phyloP scores from a whole-genome alignment of 805 yeast genomes.

The Teunomyces tritomae region DNA sequence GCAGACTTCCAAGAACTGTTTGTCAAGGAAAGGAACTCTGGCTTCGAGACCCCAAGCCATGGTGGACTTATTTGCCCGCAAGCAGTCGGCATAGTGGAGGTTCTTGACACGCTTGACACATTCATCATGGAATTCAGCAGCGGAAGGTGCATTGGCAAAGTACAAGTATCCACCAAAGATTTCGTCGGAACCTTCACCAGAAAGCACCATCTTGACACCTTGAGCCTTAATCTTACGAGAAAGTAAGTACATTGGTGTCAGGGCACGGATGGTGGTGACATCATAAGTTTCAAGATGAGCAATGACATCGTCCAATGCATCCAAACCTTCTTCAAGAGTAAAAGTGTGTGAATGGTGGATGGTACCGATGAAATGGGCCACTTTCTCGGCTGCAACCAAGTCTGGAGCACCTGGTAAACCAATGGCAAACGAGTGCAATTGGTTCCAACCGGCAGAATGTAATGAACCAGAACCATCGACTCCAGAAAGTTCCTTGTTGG shows the following conservation, averaged over 20 bases:
- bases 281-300: constrained; percentile 96
- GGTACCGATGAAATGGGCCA: constrained; percentile 93
- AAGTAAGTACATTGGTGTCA: constrained; percentile 96
- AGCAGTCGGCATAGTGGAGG: constrained; percentile 95
- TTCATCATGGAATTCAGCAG: constrained; percentile 92
- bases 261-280: constrained; percentile 98
- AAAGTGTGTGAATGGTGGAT: constrained; percentile 97
- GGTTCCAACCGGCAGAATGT: constrained; percentile 72
- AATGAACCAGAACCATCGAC: constrained; percentile 86
- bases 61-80: constrained; percentile 98
- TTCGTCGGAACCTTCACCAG: constrained; percentile 99
- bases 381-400: constrained; percentile 92
- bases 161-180: constrained; percentile 97
- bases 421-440: constrained; percentile 92
- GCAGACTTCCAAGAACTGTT: constrained; percentile 83
- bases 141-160: constrained; percentile 94
- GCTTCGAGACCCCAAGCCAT: constrained; percentile 99
- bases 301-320: constrained; percentile 91
- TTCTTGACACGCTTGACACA: constrained; percentile 95
- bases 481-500: constrained; percentile 79
- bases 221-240: constrained; percentile 98
- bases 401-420: constrained; percentile 99
- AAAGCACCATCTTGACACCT: constrained; percentile 98
- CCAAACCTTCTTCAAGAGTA: constrained; percentile 95
- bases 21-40: constrained; percentile 98